These are phyloP conservation scores for Fusarium palustre DNA, from an alignment of 2,329 filamentous ascomycete species.

Conservation along the genomic window DNA sequence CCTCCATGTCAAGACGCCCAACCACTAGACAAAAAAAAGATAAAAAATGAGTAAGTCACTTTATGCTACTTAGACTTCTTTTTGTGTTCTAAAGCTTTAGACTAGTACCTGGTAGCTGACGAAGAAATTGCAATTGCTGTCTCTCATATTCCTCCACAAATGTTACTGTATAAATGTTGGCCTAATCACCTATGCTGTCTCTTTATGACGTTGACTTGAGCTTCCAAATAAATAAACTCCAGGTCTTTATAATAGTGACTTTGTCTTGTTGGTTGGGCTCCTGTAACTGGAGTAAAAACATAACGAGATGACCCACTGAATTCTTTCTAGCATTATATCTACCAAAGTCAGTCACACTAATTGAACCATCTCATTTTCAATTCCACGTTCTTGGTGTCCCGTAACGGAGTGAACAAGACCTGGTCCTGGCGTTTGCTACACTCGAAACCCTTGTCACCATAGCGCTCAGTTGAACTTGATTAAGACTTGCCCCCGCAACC, in stretches of 20 bases:
- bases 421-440: too few relatives aligned
- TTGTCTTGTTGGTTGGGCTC: neutral
- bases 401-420: neutral
- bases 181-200: neutral
- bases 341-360: slow-evolving; percentile 13
- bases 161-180: neutral
- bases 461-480: neutral
- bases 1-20: neutral
- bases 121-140: neutral
- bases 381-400: neutral
- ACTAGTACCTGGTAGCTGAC: neutral
- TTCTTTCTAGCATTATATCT: slow-evolving; percentile 35
- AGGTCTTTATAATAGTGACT: neutral
- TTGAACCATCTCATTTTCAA: slow-evolving; percentile 11
- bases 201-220: neutral
- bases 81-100: neutral
- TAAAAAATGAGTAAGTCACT: neutral
- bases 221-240: neutral
- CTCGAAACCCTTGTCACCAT: neutral
- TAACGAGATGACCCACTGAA: slow-evolving; percentile 32
- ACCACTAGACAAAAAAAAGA: neutral
- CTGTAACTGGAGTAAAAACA: neutral
- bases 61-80: neutral
- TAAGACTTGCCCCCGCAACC: neutral
- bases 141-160: neutral